These are phyloP conservation scores for Backusella macrospora DNA, from an alignment of 192 early-diverging fungal species.

Conservation along the genomic window DNA sequence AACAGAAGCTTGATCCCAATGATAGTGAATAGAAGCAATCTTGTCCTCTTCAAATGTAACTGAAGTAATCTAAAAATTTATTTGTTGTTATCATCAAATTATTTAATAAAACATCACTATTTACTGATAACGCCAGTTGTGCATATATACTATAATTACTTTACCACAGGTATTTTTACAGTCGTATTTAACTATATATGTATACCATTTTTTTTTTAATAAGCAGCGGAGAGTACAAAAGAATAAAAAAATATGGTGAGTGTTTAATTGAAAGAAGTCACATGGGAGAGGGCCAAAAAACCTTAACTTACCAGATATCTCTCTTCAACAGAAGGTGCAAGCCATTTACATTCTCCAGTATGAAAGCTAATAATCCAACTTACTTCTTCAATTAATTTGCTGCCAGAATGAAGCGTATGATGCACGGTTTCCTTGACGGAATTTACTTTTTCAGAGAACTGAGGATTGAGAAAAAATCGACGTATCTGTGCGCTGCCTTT, in stretches of 20 bases:
- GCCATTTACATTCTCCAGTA: constrained; percentile 32
- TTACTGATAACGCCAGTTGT: background rate
- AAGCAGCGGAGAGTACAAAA: background rate
- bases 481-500: constrained; percentile 33
- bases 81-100: no score
- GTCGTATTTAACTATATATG: constrained; percentile 22
- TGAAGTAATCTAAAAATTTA: constrained; percentile 29
- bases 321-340: constrained; percentile 27
- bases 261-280: background rate
- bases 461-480: constrained; percentile 31
- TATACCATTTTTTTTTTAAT: background rate
- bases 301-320: constrained; percentile 26
- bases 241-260: background rate
- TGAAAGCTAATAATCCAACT: constrained; percentile 37
- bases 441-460: constrained; percentile 27
- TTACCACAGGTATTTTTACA: constrained; percentile 32
- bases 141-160: background rate
- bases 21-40: constrained; percentile 27
- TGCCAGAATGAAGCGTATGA: constrained; percentile 18
- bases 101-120: background rate
- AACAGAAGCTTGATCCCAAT: constrained; percentile 44
- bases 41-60: constrained; percentile 29
- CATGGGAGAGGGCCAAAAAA: no score
- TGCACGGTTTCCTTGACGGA: constrained; percentile 34
- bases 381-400: constrained; percentile 39